Conservation (phyloP, 2,329 filamentous ascomycete genomes). For the Xylaria hypoxylon region DNA sequence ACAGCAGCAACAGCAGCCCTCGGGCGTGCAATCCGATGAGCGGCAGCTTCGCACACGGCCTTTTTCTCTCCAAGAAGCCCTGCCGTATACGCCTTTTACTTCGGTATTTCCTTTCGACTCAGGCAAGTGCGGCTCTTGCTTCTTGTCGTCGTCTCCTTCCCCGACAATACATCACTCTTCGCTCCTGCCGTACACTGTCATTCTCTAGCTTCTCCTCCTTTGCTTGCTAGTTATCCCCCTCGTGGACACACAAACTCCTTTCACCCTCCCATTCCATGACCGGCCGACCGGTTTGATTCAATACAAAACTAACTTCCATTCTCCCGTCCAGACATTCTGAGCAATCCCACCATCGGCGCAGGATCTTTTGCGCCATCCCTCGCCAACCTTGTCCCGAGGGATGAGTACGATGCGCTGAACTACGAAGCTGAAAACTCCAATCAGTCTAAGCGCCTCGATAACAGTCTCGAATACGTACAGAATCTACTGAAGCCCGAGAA, state of each 20-base stretch:
- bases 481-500: slow-evolving; percentile 78
- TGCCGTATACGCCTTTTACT: slow-evolving; percentile 85
- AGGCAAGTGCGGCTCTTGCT: slow-evolving; percentile 61
- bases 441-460: slow-evolving; percentile 74
- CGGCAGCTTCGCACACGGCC: slow-evolving; percentile 53
- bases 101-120: slow-evolving; percentile 83
- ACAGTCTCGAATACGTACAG: slow-evolving; percentile 79
- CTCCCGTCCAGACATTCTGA: slow-evolving; percentile 69
- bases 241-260: background rate
- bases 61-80: slow-evolving; percentile 77
- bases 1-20: slow-evolving; percentile 18
- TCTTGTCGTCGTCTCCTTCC: slow-evolving; percentile 23
- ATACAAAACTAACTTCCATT: slow-evolving; percentile 34
- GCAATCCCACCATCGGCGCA: slow-evolving; percentile 70
- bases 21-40: slow-evolving; percentile 27
- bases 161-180: background rate
- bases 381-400: slow-evolving; percentile 61
- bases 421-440: slow-evolving; percentile 71
- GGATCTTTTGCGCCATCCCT: slow-evolving; percentile 65
- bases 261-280: slow-evolving; percentile 2
- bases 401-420: slow-evolving; percentile 76
- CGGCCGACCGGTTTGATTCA: background rate
- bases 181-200: slow-evolving; percentile 22
- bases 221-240: background rate
- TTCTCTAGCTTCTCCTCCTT: background rate